phyloP scores from a whole-genome alignment of 495 filamentous ascomycete genomes.

The Penicillium goetzii region DNA sequence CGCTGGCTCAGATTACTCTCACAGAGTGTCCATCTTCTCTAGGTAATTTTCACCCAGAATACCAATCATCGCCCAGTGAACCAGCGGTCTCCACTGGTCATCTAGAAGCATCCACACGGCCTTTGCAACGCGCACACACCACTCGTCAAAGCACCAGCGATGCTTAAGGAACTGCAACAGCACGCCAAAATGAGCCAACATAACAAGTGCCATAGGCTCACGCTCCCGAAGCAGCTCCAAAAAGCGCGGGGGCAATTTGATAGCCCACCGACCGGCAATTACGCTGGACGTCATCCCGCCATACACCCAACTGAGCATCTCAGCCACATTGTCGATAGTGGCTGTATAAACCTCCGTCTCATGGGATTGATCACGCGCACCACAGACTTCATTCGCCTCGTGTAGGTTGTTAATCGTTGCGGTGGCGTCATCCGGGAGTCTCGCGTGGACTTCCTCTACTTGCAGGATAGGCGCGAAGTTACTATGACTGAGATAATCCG shows the following conservation, averaged over 20 bases:
- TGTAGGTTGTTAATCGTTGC: constrained; percentile 30
- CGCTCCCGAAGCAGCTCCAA: constrained; percentile 53
- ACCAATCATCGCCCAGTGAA: constrained; percentile 40
- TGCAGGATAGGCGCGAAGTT: constrained; percentile 37
- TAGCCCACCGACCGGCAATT: constrained; percentile 47
- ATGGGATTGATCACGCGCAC: constrained; percentile 35
- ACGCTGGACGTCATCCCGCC: constrained; percentile 34
- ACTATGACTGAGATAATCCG: constrained; percentile 32
- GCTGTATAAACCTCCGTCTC: constrained; percentile 38
- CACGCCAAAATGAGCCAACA: constrained; percentile 54
- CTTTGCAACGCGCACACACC: constrained; percentile 41
- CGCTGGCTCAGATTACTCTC: neutral
- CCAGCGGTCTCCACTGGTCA: constrained; percentile 42
- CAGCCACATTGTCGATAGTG: constrained; percentile 40
- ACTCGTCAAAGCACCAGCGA: constrained; percentile 54
- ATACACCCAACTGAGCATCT: constrained; percentile 35
- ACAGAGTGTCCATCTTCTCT: constrained; percentile 18
- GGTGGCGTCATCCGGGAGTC: constrained; percentile 28
- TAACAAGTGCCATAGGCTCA: constrained; percentile 57
- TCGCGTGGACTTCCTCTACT: constrained; percentile 30
- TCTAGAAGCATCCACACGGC: constrained; percentile 45
- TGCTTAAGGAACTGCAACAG: constrained; percentile 45
- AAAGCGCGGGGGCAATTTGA: constrained; percentile 54
- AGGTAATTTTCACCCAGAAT: constrained; percentile 39
- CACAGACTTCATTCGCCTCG: constrained; percentile 35